Base-by-base conservation (phyloP, 306 rosid genomes). In the Fagus crenata region DNA sequence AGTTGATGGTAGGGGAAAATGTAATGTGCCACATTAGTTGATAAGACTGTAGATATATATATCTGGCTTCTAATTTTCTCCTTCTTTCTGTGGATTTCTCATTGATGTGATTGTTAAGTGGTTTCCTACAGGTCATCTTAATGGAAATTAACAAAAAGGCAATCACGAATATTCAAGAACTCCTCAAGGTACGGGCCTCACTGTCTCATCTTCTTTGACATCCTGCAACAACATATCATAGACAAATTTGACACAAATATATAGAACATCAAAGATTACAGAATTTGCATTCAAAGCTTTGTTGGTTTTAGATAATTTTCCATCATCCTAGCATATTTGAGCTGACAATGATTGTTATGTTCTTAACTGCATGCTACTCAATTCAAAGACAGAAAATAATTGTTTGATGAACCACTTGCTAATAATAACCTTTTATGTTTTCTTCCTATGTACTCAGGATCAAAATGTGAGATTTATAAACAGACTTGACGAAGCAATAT, bases 51-150 rank as follows among this genome's bases (percentile, higher is more conserved):
- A 32, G 33, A 31, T 43, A 32, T 74, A 32, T 74, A 51, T 53
- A 55, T 60, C 59, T 76, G 54, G 75, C 70, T 43, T 53, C 15
- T 61, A 18, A 75, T 68, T 54, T 77, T 53, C 69, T 67, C 59
- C 40, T 75, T 79, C 51, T 56, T 74, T 14, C 6, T 22, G 22
- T 35, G 41, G 77, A 78, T 73, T 71, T 84, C 59, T 71, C 56
- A 40, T 76, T 74, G 53, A 49, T 67, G 43, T 65, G 74, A 87
- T 71, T 84, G 40, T 28, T 80, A 60, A 14, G 60, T 63, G 73
- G 80, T 81, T 85, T 71, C 67, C 67, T 82, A 60, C 93, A 93
- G 97, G 83, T 90, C 69, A 60, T 93, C 80, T 77, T 86, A 77
- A 80, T 83, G 84, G 92, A 84, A 75, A 79, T 68, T 58, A 69